Evolutionary conservation across 2,329 filamentous ascomycete species (phyloP), one percentile per base, ranked within the genome.

Genomic region (Nigrospora osmanthi): DNA sequence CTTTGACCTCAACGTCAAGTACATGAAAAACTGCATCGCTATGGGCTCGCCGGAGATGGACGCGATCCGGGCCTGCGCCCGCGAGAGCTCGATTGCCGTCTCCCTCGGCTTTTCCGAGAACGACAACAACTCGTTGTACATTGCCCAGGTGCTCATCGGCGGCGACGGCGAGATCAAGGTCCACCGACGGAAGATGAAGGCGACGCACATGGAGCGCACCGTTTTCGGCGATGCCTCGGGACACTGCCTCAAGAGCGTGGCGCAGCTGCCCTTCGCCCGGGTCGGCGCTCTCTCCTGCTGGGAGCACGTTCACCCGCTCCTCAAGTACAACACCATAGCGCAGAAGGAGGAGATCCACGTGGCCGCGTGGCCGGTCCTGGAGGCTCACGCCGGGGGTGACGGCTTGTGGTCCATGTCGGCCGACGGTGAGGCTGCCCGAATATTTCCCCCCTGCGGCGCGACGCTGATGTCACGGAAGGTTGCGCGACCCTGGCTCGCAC

Each of bases 181-280:
- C 6, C 58, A 66, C 38, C 65, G 71, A 6, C 63, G 70, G 16
- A 77, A 78, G 58, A 61, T 76, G 50, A 77, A 77, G 54, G 67
- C 72, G 0, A 77, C 72, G 0, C 71, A 76, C 43, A 69, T 77
- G 62, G 73, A 77, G 54, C 64, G 71, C 1, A 71, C 69, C 3
- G 49, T 76, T 14, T 78, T 69, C 30, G 73, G 72, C 1, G 73
- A 77, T 35, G 67, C 66, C 0, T 55, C 57, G 0, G 67, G 61
- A 1, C 53, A 62, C 4, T 64, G 61, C 14, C 52, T 76, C 5
- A 52, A 56, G 6, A 67, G 58, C 32, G 71, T 75, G 2, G 43
- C 43, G n/a, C 38, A 43, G n/a, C 28, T 51, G 2, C 48, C 54
- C 16, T 53, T 47, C 35, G 44, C 52, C 19, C 64, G 64, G 35